These are phyloP conservation scores for Alloteropsis angusta DNA, from an alignment of 202 grass and related monocot species.

Conservation along the genomic window DNA sequence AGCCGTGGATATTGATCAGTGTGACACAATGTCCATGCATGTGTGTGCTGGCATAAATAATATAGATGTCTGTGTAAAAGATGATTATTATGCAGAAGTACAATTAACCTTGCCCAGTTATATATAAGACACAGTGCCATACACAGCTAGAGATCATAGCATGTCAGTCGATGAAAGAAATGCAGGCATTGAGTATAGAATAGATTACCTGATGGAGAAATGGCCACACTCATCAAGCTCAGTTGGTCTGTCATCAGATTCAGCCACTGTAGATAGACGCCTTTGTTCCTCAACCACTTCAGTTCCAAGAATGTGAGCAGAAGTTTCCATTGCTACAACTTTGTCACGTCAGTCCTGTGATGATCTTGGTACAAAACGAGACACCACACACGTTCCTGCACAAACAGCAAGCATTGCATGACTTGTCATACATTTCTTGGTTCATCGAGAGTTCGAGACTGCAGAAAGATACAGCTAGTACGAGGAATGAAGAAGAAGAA, in stretches of 20 bases:
- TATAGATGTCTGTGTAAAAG: neutral
- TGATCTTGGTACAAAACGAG: neutral
- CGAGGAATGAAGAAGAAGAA: neutral
- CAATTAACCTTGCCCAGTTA: neutral
- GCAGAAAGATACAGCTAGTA: slow-evolving; percentile 1
- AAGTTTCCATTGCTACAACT: slow-evolving; percentile 27
- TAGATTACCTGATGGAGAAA: slow-evolving; percentile 75
- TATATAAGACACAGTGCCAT: slow-evolving; percentile 12
- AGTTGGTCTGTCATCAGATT: neutral
- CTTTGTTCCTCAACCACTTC: slow-evolving; percentile 7
- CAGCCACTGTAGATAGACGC: neutral
- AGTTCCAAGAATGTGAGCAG: neutral
- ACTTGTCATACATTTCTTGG: neutral
- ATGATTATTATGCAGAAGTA: neutral
- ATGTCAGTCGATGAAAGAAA: slow-evolving; percentile 5
- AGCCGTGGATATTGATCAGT: neutral
- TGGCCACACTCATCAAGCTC: slow-evolving; percentile 44
- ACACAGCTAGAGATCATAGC: neutral
- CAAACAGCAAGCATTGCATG: neutral
- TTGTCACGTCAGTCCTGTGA: slow-evolving; percentile 1
- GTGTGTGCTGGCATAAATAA: neutral
- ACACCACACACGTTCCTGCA: neutral
- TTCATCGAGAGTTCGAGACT: neutral
- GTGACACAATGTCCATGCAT: neutral
- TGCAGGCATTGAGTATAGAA: neutral